These are phyloP conservation scores for Fusarium sp. DNA, from an alignment of 2,329 filamentous ascomycete genomes.

Conservation along the genomic window DNA sequence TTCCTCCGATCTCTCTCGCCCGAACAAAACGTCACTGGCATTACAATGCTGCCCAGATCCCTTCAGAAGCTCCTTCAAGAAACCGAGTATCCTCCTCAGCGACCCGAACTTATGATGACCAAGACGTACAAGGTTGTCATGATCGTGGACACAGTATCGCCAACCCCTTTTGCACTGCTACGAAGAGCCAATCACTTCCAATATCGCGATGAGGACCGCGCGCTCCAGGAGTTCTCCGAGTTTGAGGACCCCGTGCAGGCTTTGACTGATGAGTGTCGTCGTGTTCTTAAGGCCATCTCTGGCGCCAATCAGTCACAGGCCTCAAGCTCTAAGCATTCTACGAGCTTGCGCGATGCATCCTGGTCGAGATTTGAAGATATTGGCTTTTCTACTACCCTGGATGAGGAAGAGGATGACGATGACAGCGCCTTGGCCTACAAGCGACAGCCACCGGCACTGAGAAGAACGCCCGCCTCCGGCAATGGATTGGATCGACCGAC, in stretches of 20 bases:
- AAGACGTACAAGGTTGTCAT: slow-evolving; percentile 91
- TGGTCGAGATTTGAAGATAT: slow-evolving; percentile 98
- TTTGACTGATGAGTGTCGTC: slow-evolving; percentile 91
- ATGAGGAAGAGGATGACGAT: slow-evolving; percentile 76
- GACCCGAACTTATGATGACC: slow-evolving; percentile 79
- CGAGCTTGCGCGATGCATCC: slow-evolving; percentile 82
- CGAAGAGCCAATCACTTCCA: slow-evolving; percentile 94
- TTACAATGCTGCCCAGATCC: slow-evolving; percentile 88
- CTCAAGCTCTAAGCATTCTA: slow-evolving; percentile 76
- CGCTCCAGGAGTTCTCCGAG: slow-evolving; percentile 85
- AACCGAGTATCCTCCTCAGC: slow-evolving; percentile 91
- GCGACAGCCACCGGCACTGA: slow-evolving; percentile 61
- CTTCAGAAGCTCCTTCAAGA: slow-evolving; percentile 90
- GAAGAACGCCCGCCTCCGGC: slow-evolving; percentile 75
- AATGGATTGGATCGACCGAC: slow-evolving; percentile 81
- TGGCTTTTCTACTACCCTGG: slow-evolving; percentile 82
- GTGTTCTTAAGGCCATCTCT: slow-evolving; percentile 89
- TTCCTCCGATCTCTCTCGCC: slow-evolving; percentile 92
- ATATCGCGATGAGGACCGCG: slow-evolving; percentile 87
- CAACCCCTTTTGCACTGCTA: slow-evolving; percentile 90
- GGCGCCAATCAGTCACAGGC: slow-evolving; percentile 86
- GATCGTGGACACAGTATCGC: slow-evolving; percentile 95
- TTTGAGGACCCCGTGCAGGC: slow-evolving; percentile 90
- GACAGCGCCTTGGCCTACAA: slow-evolving; percentile 57
- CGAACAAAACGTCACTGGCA: slow-evolving; percentile 79